A percentile compares a stretch with the other conserved stretches of the same genome.
phyloP scores from a whole-genome alignment of 257 asterid genomes.

The Solanum neorickii region DNA sequence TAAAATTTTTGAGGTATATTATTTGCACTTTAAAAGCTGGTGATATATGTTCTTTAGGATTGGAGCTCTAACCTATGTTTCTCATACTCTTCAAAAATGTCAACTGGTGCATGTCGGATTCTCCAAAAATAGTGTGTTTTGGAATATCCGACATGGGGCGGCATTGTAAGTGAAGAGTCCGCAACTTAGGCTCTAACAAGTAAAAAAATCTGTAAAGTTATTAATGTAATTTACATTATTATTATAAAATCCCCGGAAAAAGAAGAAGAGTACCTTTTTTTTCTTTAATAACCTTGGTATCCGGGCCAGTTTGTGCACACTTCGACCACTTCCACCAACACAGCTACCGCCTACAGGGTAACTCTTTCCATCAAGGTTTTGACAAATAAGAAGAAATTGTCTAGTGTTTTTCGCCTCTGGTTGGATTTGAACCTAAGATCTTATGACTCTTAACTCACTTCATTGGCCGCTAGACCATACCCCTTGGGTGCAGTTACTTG shows the following conservation, averaged over 20 bases:
- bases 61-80: neutral
- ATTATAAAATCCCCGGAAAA: neutral
- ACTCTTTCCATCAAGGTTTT: neutral
- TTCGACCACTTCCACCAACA: neutral
- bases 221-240: neutral
- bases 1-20: neutral
- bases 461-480: neutral
- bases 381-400: neutral
- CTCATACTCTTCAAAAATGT: neutral
- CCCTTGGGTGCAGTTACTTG: neutral
- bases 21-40: neutral
- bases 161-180: neutral
- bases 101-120: neutral
- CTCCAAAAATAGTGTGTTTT: neutral
- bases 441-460: neutral
- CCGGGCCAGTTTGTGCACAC: neutral
- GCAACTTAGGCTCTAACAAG: neutral
- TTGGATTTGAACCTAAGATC: neutral
- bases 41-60: neutral
- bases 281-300: neutral
- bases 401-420: neutral
- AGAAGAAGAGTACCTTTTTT: neutral
- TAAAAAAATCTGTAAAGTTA: neutral
- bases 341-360: neutral
- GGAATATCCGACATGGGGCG: neutral